Evolutionary conservation across 1,284 basidiomycete genomes (phyloP).

Genomic region (Ustilago nuda): DNA sequence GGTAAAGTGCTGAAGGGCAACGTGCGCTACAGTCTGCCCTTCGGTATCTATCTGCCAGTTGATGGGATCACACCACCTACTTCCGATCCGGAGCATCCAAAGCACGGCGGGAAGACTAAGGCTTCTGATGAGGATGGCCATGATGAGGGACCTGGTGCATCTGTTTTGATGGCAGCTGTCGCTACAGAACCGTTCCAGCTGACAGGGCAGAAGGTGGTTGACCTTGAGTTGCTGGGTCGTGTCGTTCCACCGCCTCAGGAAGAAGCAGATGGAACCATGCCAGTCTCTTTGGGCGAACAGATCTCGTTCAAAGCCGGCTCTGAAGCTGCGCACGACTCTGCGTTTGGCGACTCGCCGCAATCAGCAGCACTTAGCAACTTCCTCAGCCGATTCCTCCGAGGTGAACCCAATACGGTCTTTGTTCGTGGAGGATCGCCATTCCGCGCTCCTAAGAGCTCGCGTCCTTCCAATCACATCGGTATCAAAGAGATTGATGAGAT

Average conservation of each 20-base stretch:
- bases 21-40: conserved; percentile 60
- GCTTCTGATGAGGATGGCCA: background rate
- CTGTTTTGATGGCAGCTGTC: conserved; percentile 59
- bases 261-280: background rate
- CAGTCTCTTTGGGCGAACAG: background rate
- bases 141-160: conserved; percentile 23
- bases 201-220: conserved; percentile 53
- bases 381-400: conserved; percentile 60
- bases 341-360: conserved; percentile 41
- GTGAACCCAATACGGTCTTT: conserved; percentile 59
- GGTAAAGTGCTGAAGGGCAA: conserved; percentile 57
- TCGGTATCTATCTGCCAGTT: conserved; percentile 59
- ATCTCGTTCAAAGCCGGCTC: conserved; percentile 4
- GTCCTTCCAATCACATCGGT: background rate
- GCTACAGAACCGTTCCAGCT: conserved; percentile 61
- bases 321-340: background rate
- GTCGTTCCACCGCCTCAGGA: conserved; percentile 58
- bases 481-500: conserved; percentile 19
- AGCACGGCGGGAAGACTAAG: conserved; percentile 26
- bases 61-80: conserved; percentile 17
- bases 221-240: conserved; percentile 49
- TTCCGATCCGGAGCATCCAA: conserved; percentile 24
- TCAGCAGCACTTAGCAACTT: conserved; percentile 60
- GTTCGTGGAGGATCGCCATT: conserved; percentile 64
- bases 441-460: conserved; percentile 19